Evolutionary conservation across 805 yeast genomes (phyloP), one percentile per base, ranked within the genome.

Genomic region (Ogataea minuta): DNA sequence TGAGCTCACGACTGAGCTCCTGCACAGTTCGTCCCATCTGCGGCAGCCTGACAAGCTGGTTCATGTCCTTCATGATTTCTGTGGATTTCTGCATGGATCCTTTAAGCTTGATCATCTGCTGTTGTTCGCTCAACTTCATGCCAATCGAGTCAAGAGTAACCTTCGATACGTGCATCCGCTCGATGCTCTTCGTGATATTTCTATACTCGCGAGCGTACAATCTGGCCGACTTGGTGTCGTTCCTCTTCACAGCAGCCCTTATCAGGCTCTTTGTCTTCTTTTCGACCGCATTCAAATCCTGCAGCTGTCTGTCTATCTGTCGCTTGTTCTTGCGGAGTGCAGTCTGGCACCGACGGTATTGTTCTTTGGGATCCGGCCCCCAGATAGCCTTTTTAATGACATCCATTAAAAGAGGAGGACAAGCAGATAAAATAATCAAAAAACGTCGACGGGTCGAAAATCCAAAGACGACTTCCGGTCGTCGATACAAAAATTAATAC

Each of bases 331-430:
- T 84, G 42, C 98, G 80, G 28, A 91, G 73, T 14, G 88, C 71
- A 26, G 77, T 70, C 54, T 85, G 90, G 51, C 95, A 85, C 50
- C 79, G 83, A 40, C 93, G 67, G 72, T 77, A 79, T 54, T 84
- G 95, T 54, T 87, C 98, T 55, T 83, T 82, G 28, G 97, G 96
- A 57, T 90, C 96, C 0, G 98, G 97, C 0, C 99, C 99, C 84
- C 95, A 91, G 26, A 91, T 81, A 4, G 90, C 85, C 58, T 82
- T 81, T 66, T 87, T 90, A 23, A 91, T 61, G 59, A 72, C 83
- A 57, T 91, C 88, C 98, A 91, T 91, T 9, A n/a, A 10, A 17
- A 14, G 9, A 25, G 35, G 36, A 14, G 17, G 28, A 31, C 21
- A 26, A 21, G 9, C 27, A 7, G 28, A 23, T 19, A 19, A 31